These are phyloP conservation scores for Gossypium australe DNA, from an alignment of 345 rosid genomes.

Conservation along the genomic window DNA sequence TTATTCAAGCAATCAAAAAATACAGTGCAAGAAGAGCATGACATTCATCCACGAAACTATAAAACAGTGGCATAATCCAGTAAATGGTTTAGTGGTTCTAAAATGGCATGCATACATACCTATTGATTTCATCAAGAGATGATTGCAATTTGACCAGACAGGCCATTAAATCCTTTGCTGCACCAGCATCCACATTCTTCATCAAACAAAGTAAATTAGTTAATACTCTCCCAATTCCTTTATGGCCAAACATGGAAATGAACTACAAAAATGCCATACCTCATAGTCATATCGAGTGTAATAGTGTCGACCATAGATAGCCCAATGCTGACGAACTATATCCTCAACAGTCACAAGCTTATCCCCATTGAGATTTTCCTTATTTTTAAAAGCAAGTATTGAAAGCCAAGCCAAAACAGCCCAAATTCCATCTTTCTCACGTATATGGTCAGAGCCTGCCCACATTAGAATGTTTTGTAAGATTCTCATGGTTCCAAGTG, in stretches of 20 bases:
- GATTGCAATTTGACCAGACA: slow-evolving; percentile 78
- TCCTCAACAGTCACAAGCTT: slow-evolving; percentile 90
- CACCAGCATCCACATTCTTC: slow-evolving; percentile 92
- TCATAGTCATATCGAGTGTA: slow-evolving; percentile 98
- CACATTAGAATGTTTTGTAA: slow-evolving; percentile 13
- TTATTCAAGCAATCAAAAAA: too few relatives aligned
- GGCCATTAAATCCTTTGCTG: slow-evolving; percentile 89
- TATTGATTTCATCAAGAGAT: slow-evolving; percentile 66
- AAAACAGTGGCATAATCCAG: background rate
- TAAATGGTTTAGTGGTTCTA: background rate
- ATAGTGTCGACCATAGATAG: slow-evolving; percentile 87
- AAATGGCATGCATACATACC: slow-evolving; percentile 37
- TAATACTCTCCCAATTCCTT: slow-evolving; percentile 7
- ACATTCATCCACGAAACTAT: too few relatives aligned
- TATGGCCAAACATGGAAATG: background rate
- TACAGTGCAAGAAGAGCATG: too few relatives aligned
- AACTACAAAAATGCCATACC: slow-evolving; percentile 34
- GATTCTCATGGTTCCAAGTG: background rate
- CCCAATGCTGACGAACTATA: slow-evolving; percentile 89
- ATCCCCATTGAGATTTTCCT: slow-evolving; percentile 55
- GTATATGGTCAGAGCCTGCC: slow-evolving; percentile 93
- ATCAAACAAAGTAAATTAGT: slow-evolving; percentile 28
- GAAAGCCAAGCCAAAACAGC: slow-evolving; percentile 99
- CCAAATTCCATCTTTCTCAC: slow-evolving; percentile 99
- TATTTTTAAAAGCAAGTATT: slow-evolving; percentile 81